Conservation (phyloP, 495 filamentous ascomycete species). For the Parathielavia hyrcaniae region DNA sequence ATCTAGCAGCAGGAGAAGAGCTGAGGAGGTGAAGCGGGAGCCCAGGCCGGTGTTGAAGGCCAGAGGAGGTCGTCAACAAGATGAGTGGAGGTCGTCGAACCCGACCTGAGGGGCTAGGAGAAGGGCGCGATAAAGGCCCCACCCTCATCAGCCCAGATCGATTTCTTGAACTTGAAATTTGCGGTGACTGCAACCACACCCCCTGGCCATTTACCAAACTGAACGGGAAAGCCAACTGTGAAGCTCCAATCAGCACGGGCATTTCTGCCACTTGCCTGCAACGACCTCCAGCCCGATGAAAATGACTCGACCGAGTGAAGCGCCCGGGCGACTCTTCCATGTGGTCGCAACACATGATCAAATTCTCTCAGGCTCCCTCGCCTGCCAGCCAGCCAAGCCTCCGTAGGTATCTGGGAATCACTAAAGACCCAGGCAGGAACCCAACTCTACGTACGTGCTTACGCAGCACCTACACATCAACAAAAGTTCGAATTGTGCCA, state of each 20-base stretch:
- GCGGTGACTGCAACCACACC: not conserved
- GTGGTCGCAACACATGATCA: not conserved
- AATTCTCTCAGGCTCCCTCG: not conserved
- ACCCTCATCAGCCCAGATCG: not conserved
- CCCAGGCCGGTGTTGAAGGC: not conserved
- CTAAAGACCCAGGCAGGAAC: too few relatives aligned
- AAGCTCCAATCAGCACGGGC: constrained; percentile 1
- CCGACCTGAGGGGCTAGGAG: constrained; percentile 15
- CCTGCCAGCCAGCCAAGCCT: too few relatives aligned
- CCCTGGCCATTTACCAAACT: not conserved
- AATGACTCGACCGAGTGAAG: not conserved
- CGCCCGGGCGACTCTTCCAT: not conserved
- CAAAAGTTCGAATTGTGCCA: too few relatives aligned
- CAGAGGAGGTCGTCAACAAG: constrained; percentile 12
- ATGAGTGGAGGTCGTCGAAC: not conserved
- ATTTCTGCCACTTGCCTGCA: too few relatives aligned
- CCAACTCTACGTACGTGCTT: too few relatives aligned
- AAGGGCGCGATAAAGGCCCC: constrained; percentile 10
- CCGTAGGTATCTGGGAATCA: too few relatives aligned
- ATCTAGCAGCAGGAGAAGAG: not conserved
- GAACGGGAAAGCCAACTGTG: not conserved
- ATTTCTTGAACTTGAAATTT: not conserved
- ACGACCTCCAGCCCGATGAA: not conserved
- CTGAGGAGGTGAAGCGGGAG: not conserved
- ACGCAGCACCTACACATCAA: too few relatives aligned